These are phyloP conservation scores for Physaria fendleri DNA, from an alignment of 345 rosid species.

Conservation along the genomic window DNA sequence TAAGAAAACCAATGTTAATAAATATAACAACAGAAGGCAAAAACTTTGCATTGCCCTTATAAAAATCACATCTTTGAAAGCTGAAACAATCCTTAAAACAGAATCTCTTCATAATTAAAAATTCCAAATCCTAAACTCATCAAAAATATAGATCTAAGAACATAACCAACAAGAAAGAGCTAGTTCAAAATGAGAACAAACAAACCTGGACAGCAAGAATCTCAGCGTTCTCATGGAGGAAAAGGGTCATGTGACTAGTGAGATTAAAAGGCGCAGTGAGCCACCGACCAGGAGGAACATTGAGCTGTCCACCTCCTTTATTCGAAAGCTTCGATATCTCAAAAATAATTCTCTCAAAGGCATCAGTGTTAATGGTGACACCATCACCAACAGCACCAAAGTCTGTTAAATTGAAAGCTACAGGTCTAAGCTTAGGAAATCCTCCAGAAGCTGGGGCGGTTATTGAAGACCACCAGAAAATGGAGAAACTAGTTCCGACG, in stretches of 20 bases:
- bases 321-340: conserved; percentile 66
- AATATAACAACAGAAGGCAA: not conserved
- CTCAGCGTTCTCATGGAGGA: conserved; percentile 76
- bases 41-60: not conserved
- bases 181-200: not conserved
- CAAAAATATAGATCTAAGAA: not conserved
- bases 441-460: conserved; percentile 14
- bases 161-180: not conserved
- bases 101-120: not conserved
- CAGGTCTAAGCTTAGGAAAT: conserved; percentile 45
- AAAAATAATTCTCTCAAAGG: conserved; percentile 71
- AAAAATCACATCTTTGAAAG: not conserved
- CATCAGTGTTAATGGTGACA: conserved; percentile 63
- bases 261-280: conserved; percentile 93
- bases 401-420: conserved; percentile 68
- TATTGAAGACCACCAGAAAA: conserved; percentile 31
- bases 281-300: conserved; percentile 90
- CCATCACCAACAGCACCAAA: conserved; percentile 97
- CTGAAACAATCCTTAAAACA: not conserved
- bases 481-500: conserved; percentile 26
- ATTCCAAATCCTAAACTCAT: not conserved
- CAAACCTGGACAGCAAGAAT: conserved; percentile 69
- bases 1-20: not conserved
- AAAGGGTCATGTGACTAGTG: conserved; percentile 89
- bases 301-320: conserved; percentile 90